Base-by-base conservation (phyloP, 2,329 filamentous ascomycete genomes). In the Pyricularia grisea region DNA sequence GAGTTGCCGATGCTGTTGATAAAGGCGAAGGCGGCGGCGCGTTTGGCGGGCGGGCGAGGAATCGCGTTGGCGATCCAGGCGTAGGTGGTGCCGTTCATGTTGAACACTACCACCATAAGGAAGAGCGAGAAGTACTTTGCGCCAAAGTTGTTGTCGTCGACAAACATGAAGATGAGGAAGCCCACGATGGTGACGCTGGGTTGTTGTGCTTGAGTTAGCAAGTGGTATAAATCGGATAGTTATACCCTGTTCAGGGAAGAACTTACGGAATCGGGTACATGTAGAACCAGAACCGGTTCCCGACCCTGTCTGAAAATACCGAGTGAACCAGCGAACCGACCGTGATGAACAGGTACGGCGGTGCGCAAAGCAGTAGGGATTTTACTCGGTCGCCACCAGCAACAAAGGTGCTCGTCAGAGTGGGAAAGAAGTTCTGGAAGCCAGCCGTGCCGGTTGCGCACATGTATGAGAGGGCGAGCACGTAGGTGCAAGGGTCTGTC, bases 61-160 rank as follows among this genome's bases (percentile, higher is more conserved):
- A 93, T 84, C 10, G 90, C 89, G 71, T 92, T 91, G 3, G 87
- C 87, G 42, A 92, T 88, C 73, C 85, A 86, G 0, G 89, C 87
- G 65, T 92, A 89, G 28, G 92, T 85, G 70, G 85, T 84, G 71
- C 83, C 82, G 60, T 83, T 78, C 79, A 68, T 55, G 33, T 67
- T 28, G 65, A 25, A 31, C 17, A 55, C 55, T 7, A 30, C 50
- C 31, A 9, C 14, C 81, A 88, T 84, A 27, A 89, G 76, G 72
- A 89, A 89, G 81, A 89, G 87, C 72, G 85, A 87, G 70, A 89
- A 87, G 78, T 87, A 88, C 2, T 85, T 81, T 0, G 82, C 83
- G 0, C 81, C 85, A 0, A 82, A 0, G 82, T 81, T 0, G 85
- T 84, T 0, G 79, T 80, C 7, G 84, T 84, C 9, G 82, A 86